Percentiles rank a stretch among this genome's conserved stretches.
Evolutionary conservation across 176 grass and related monocot genomes (phyloP).

Genomic region (Poa annua): DNA sequence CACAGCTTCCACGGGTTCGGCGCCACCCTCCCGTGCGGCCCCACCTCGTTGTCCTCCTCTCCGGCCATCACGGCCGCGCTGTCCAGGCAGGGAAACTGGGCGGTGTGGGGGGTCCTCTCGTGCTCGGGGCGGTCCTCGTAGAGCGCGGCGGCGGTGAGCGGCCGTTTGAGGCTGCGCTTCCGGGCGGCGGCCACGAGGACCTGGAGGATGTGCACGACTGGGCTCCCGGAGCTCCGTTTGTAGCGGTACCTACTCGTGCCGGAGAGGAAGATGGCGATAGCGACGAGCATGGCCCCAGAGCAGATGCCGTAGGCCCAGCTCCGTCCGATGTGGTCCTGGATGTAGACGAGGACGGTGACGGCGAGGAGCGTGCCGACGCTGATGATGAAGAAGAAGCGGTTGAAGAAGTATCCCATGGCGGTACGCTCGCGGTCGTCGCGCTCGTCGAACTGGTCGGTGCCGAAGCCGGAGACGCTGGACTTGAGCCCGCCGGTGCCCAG

Average conservation of each 20-base stretch:
- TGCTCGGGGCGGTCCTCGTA: slow-evolving; percentile 1
- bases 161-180: slow-evolving; percentile 47
- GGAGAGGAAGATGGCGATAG: slow-evolving; percentile 59
- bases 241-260: slow-evolving; percentile 76
- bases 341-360: slow-evolving; percentile 15
- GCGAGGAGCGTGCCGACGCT: slow-evolving; percentile 13
- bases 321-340: slow-evolving; percentile 42
- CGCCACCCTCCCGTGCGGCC: slow-evolving; percentile 13
- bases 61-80: slow-evolving; percentile 69
- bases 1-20: slow-evolving; percentile 74
- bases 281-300: slow-evolving; percentile 63
- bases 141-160: neutral
- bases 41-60: slow-evolving; percentile 50
- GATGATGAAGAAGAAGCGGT: slow-evolving; percentile 26
- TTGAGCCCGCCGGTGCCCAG: slow-evolving; percentile 13
- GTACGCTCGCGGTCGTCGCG: neutral
- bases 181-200: slow-evolving; percentile 61
- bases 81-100: slow-evolving; percentile 71
- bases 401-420: slow-evolving; percentile 26
- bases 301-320: slow-evolving; percentile 91
- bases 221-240: slow-evolving; percentile 67
- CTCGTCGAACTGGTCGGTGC: slow-evolving; percentile 29
- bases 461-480: slow-evolving; percentile 24
- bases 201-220: slow-evolving; percentile 85
- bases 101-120: slow-evolving; percentile 56